These are phyloP conservation scores for Erythrobasidium yunnanense DNA, from an alignment of 768 basidiomycete genomes.

Conservation along the genomic window DNA sequence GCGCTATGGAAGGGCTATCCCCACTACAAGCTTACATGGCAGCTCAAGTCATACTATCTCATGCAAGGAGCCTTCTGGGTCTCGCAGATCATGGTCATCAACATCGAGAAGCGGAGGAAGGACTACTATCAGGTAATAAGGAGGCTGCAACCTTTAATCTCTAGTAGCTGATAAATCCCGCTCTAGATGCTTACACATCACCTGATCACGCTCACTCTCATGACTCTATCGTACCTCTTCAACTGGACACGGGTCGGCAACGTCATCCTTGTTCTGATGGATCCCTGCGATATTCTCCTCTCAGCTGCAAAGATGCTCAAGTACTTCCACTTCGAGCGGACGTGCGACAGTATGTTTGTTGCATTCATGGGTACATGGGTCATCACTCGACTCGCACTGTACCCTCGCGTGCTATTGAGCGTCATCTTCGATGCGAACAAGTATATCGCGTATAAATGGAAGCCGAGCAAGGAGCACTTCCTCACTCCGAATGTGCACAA, in stretches of 20 bases:
- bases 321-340: slow-evolving; percentile 57
- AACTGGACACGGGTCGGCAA: slow-evolving; percentile 84
- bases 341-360: slow-evolving; percentile 64
- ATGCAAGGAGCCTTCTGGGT: slow-evolving; percentile 52
- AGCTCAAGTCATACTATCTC: slow-evolving; percentile 44
- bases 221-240: slow-evolving; percentile 63
- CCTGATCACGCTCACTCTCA: slow-evolving; percentile 69
- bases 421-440: slow-evolving; percentile 49
- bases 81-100: slow-evolving; percentile 81
- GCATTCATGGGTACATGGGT: slow-evolving; percentile 83
- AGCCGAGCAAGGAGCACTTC: slow-evolving; percentile 52
- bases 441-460: slow-evolving; percentile 53
- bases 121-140: slow-evolving; percentile 81
- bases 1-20: slow-evolving; percentile 74
- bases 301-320: slow-evolving; percentile 93
- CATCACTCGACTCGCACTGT: slow-evolving; percentile 73
- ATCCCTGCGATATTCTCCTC: slow-evolving; percentile 81
- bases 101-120: slow-evolving; percentile 80
- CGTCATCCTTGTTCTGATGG: slow-evolving; percentile 83
- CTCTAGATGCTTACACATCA: slow-evolving; percentile 67
- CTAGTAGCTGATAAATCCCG: background rate
- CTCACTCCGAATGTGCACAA: slow-evolving; percentile 47
- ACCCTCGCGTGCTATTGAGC: slow-evolving; percentile 59
- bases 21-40: slow-evolving; percentile 62
- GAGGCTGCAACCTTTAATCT: background rate